Evolutionary conservation across 75 land plant species (phyloP), one percentile per base, ranked within the genome.

Genomic region (Selaginella tamariscina): DNA sequence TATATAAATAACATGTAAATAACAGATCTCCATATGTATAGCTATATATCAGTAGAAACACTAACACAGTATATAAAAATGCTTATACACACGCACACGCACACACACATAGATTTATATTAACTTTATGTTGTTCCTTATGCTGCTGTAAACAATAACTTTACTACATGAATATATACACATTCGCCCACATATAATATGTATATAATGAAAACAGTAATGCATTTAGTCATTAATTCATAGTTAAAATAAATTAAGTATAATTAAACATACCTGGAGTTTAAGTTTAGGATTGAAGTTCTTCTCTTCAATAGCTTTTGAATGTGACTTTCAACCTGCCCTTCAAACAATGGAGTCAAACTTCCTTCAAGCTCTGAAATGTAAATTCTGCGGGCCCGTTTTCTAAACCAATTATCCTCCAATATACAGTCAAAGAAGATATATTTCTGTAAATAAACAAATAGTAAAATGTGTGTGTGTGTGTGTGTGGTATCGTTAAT

Each of bases 381-480:
- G 18, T 2, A 59, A 76, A 57, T 0, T 72, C 78, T 32, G 13
- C 15, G 29, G 78, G 70, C 39, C 32, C 31, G 13, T 74, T 76
- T 31, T 76, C 78, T 28, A 76, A 60, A 55, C 75, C 78, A 29
- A 27, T 0, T 24, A 76, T 30, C 22, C 22, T 76, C 78, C 78
- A 76, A 23, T 33, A 68, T 11, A 76, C 39, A 23, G 54, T 32
- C 27, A 76, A 29, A 28, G 56, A 20, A 21, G 64, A 76, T 30
- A 64, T 32, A 15, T 76, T 76, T 62, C 78, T 76, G 32, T 24
- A 68, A 1, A 0, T 31, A 11, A 20, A 49, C 11, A 49, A n/a
- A n/a, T n/a, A n/a, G n/a, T n/a, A 11, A 49, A 49, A 49, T 49
- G 20, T 49, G 54, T 49, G 20, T 11, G 54, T 20, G 20, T 20